phyloP scores from a whole-genome alignment of 1,284 basidiomycete genomes.

The Austropuccinia psidii region DNA sequence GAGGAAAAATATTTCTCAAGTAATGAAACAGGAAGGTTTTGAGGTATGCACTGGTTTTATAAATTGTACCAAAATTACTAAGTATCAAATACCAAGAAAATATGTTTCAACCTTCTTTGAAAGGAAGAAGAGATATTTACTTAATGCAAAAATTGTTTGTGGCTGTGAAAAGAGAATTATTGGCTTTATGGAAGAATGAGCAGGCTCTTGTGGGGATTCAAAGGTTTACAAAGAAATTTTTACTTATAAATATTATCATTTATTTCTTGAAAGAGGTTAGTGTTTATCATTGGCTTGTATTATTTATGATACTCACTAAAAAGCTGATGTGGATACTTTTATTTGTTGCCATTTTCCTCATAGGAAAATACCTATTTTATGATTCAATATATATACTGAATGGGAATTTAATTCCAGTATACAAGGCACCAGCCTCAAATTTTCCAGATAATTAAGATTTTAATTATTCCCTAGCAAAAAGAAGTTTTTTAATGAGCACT shows the following conservation, averaged over 20 bases:
- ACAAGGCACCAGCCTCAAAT: not conserved
- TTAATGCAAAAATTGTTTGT: constrained; percentile 15
- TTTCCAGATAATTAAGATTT: not conserved
- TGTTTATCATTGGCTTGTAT: too few species aligned
- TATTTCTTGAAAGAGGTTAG: too few species aligned
- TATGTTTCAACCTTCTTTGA: constrained; percentile 6
- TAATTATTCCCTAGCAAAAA: constrained; percentile 9
- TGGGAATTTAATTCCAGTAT: not conserved
- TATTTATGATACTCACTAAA: not conserved
- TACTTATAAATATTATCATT: not conserved
- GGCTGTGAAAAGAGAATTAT: not conserved
- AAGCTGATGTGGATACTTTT: not conserved
- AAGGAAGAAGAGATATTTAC: not conserved
- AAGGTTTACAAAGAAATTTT: not conserved
- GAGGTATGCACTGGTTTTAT: not conserved
- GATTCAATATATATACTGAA: constrained; percentile 12
- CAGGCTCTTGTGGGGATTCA: not conserved
- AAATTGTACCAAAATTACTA: not conserved
- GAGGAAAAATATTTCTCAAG: not conserved
- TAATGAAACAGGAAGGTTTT: constrained; percentile 4
- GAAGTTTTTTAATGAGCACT: not conserved
- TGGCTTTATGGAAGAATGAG: not conserved
- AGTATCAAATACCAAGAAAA: not conserved
- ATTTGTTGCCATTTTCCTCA: too few species aligned
- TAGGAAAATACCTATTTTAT: constrained; percentile 11